Base-by-base conservation (phyloP, 495 filamentous ascomycete species). In the Xylona heveae region DNA sequence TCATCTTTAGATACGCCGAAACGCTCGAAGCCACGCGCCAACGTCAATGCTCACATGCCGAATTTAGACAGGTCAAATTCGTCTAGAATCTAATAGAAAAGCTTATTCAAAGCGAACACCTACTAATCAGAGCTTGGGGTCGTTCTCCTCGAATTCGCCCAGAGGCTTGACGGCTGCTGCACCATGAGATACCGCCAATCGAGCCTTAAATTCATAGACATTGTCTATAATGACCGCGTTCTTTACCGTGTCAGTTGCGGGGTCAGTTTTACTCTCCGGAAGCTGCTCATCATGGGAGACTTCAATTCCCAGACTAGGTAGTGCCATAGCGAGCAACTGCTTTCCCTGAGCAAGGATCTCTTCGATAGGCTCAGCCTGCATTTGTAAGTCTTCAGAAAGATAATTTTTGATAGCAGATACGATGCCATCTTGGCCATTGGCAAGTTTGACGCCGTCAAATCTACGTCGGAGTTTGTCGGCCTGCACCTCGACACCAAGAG, bases 81-180 rank as follows among this genome's bases (percentile, higher is more conserved):
- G n/a, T n/a, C n/a, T n/a, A n/a, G n/a, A n/a, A n/a, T n/a, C n/a
- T n/a, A n/a, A n/a, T n/a, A n/a, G n/a, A n/a, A n/a, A n/a, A n/a
- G n/a, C n/a, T n/a, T n/a, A n/a, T n/a, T n/a, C n/a, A n/a, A n/a
- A n/a, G n/a, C n/a, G n/a, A n/a, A n/a, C n/a, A n/a, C 16, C 6
- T 15, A 14, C n/a, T 7, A 15, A 32, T 62, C 50, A 80, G 29
- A 88, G 64, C 55, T 88, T 88, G 8, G 76, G 52, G 31, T 73
- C 75, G 39, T 71, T 53, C 37, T 92, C 83, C 51, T 85, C 78
- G 45, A 76, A 92, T 36, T 80, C 78, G 39, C 57, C 75, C 30
- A 94, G 54, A 44, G 81, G 69, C 33, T 56, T 66, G n/a, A 79
- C 62, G 1, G 83, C 66, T 33, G 58, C 61, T 1, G 81, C 68